Evolutionary conservation across 2,329 filamentous ascomycete species (phyloP).

Genomic region (Ceratocystis alfenasii): DNA sequence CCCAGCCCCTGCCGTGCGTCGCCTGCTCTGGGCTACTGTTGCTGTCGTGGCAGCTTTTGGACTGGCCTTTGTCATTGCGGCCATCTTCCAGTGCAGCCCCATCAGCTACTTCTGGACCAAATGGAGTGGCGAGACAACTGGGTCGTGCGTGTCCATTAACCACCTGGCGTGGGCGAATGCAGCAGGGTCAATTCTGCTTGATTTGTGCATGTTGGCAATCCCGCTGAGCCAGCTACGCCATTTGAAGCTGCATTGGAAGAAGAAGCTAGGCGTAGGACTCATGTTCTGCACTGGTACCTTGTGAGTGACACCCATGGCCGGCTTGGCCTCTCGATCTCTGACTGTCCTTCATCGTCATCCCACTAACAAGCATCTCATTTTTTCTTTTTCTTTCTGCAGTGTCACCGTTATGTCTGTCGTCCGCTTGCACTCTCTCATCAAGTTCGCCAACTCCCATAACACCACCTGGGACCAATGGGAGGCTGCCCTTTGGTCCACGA

Average conservation of each 20-base stretch:
- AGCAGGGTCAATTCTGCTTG: conserved; percentile 36
- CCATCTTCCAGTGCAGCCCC: conserved; percentile 38
- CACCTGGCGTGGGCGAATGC: conserved; percentile 38
- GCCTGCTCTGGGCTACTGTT: conserved; percentile 32
- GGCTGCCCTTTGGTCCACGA: conserved; percentile 27
- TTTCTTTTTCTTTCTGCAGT: conserved; percentile 17
- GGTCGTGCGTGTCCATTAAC: conserved; percentile 37
- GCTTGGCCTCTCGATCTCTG: not conserved
- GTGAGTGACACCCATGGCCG: conserved; percentile 24
- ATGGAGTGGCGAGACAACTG: conserved; percentile 38
- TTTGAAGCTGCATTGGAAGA: conserved; percentile 33
- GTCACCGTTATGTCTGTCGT: conserved; percentile 29
- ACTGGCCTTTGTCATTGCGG: conserved; percentile 31
- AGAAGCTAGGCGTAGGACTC: conserved; percentile 34
- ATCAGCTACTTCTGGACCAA: conserved; percentile 38
- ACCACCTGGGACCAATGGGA: conserved; percentile 28
- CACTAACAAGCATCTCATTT: conserved; percentile 15
- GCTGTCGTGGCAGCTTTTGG: conserved; percentile 30
- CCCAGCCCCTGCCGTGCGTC: conserved; percentile 29
- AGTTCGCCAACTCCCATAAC: conserved; percentile 27
- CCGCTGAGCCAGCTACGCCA: conserved; percentile 33
- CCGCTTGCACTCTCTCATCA: conserved; percentile 27
- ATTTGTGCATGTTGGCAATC: conserved; percentile 38
- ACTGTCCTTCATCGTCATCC: not conserved
- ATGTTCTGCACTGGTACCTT: conserved; percentile 37